Base-by-base conservation (phyloP, 2,329 filamentous ascomycete genomes). In the Clonostachys rosea region DNA sequence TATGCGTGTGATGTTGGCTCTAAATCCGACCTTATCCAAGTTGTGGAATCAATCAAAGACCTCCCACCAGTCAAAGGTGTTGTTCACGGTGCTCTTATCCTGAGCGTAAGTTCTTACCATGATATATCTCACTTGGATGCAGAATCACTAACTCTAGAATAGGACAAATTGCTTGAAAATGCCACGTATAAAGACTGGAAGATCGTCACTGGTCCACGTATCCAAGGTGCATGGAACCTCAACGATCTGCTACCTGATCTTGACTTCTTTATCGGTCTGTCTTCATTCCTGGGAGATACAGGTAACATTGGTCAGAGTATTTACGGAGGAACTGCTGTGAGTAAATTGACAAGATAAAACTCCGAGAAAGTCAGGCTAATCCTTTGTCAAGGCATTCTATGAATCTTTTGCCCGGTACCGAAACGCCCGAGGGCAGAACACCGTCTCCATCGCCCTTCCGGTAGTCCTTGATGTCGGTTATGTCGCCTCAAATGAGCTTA, bases 401-500 rank as follows among this genome's bases (percentile, higher is more conserved):
- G 47, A 61, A 36, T 56, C 60, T 6, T 59, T 72, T 33, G 62
- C 58, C 14, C 57, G 59, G 16, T 61, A 71, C 49, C 65, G 74
- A 3, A 60, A 63, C 0, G 56, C 56, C 1, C 59, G 58, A 18
- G 70, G 73, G 3, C 58, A 75, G 3, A 62, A 70, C 3, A 74
- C 71, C 24, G 66, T 73, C 0, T 70, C 70, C 1, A 64, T 84
- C 3, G 72, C 83, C 53, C 62, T 84, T 14, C 78, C 76, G 0
- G 69, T 70, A 2, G 69, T 84, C 7, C 66, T 65, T 0, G 74
- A 72, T 48, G 68, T 73, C 1, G 75, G 75, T 4, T 77, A 77
- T 55, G 60, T 79, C 2, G 73, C 74, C 48, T 72, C 74, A 47
- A 61, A 64, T 0, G 66, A 64, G 43, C 68, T 65, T 40, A 66